Evolutionary conservation across 2,329 filamentous ascomycete genomes (phyloP).

Genomic region (Cladophialophora exuberans): DNA sequence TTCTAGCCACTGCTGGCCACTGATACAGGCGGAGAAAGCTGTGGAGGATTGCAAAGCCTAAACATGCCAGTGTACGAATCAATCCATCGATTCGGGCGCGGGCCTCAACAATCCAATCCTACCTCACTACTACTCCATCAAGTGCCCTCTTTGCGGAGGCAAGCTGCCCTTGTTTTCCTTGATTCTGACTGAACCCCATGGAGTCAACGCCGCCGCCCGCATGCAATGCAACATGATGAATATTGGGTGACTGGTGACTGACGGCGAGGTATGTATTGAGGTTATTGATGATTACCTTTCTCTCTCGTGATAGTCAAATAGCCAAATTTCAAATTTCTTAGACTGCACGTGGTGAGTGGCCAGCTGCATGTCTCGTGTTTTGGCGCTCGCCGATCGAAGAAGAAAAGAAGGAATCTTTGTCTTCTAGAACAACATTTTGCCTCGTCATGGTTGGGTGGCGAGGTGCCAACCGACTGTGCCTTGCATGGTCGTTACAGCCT

Average conservation of each 20-base stretch:
- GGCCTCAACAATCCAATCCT: slow-evolving; percentile 18
- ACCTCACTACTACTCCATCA: slow-evolving; percentile 22
- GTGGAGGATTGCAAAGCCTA: slow-evolving; percentile 7
- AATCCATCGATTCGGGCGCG: neutral
- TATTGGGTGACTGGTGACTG: no score
- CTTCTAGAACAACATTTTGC: slow-evolving; percentile 29
- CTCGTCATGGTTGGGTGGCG: slow-evolving; percentile 22
- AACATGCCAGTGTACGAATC: slow-evolving; percentile 7
- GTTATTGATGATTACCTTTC: no score
- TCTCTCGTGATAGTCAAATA: no score
- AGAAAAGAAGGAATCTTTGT: slow-evolving; percentile 19
- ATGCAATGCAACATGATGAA: slow-evolving; percentile 21
- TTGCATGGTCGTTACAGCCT: slow-evolving; percentile 18
- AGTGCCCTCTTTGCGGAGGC: neutral
- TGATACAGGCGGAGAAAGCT: slow-evolving; percentile 5
- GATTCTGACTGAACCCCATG: slow-evolving; percentile 4
- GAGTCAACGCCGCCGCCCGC: neutral
- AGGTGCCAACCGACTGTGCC: slow-evolving; percentile 16
- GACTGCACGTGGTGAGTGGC: neutral
- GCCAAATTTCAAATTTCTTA: neutral
- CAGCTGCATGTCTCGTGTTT: slow-evolving; percentile 4
- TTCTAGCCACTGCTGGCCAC: no score
- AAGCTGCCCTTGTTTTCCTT: neutral
- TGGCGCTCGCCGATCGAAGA: slow-evolving; percentile 12
- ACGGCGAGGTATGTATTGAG: no score